These are phyloP conservation scores for Cladosporium sp. DNA, from an alignment of 2,329 filamentous ascomycete species.

Conservation along the genomic window DNA sequence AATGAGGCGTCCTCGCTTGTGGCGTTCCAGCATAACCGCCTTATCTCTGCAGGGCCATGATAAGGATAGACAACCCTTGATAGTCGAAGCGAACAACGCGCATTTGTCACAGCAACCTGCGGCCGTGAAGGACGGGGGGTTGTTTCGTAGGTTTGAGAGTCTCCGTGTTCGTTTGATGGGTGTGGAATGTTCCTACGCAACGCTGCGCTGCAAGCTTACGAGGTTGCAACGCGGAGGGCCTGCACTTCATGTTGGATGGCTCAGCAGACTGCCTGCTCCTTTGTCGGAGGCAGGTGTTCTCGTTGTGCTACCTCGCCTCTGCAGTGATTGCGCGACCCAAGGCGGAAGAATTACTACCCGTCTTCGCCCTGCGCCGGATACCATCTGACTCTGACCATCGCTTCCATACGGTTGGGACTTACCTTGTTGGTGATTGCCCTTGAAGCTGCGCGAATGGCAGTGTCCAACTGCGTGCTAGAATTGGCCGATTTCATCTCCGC, in stretches of 20 bases:
- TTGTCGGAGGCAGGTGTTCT: background rate
- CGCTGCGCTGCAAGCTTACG: background rate
- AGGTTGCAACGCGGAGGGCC: background rate
- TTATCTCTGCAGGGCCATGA: conserved; percentile 8
- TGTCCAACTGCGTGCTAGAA: too few relatives aligned
- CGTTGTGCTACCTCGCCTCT: background rate
- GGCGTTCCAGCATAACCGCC: background rate
- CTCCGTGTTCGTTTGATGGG: background rate
- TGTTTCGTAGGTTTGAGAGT: background rate
- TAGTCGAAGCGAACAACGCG: background rate
- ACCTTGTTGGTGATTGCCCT: too few relatives aligned
- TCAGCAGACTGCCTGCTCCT: background rate
- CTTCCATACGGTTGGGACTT: conserved; percentile 1
- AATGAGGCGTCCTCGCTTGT: conserved; percentile 8
- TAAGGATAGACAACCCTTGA: background rate
- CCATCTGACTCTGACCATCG: background rate
- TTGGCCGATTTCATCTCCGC: too few relatives aligned
- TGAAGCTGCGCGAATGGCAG: background rate
- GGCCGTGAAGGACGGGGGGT: background rate
- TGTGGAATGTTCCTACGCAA: background rate
- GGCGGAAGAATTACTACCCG: background rate
- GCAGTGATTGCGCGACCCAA: background rate
- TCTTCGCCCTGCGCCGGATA: background rate
- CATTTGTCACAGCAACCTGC: background rate
- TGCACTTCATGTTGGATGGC: background rate